phyloP scores from a whole-genome alignment of 2,329 filamentous ascomycete species.

The Colletotrichum sp. region DNA sequence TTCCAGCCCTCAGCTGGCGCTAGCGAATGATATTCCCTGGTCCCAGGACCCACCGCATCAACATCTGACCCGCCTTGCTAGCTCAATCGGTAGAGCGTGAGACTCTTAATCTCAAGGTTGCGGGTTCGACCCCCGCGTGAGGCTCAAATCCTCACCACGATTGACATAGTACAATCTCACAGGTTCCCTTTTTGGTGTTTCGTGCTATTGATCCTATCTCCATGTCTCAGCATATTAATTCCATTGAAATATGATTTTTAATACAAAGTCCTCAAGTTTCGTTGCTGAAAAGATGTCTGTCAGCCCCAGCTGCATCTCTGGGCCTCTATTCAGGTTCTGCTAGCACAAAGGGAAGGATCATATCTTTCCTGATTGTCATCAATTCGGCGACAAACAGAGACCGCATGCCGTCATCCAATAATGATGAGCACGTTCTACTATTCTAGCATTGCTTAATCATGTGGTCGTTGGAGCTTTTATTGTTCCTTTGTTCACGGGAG shows the following conservation, averaged over 20 bases:
- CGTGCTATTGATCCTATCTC: not conserved
- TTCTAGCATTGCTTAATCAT: not conserved
- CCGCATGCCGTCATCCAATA: not conserved
- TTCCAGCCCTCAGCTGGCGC: not conserved
- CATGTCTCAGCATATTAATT: not conserved
- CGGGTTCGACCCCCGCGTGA: conserved; percentile 29
- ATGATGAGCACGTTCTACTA: not conserved
- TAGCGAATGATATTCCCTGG: not conserved
- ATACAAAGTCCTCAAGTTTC: not conserved
- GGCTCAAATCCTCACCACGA: conserved; percentile 23
- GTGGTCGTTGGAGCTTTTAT: not conserved
- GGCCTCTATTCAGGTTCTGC: not conserved
- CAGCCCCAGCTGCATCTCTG: not conserved
- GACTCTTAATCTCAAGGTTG: conserved; percentile 59
- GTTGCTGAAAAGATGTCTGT: not conserved
- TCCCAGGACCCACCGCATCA: fast-evolving
- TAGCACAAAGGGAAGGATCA: not conserved
- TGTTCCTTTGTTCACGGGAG: not conserved
- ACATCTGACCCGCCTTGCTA: conserved; percentile 41
- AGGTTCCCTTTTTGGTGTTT: not conserved
- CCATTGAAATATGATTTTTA: not conserved
- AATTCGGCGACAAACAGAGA: not conserved
- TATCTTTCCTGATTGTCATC: not conserved
- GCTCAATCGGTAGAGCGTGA: conserved; percentile 78
- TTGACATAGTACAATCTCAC: not conserved